Evolutionary conservation across 345 rosid genomes (phyloP).

Genomic region (Eucalyptus cladocalyx): DNA sequence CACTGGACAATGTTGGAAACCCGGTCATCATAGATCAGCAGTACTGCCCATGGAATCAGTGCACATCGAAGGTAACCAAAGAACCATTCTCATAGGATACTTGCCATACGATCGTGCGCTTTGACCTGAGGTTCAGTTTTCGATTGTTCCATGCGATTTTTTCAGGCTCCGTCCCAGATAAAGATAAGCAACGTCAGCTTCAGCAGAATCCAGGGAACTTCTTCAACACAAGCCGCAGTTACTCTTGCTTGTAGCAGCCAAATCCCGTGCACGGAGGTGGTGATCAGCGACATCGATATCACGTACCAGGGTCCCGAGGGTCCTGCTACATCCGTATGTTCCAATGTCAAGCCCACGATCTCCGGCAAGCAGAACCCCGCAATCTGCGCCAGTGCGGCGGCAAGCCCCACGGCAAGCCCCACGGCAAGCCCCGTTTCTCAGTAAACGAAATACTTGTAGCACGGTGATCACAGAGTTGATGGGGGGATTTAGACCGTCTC

Average conservation of each 20-base stretch:
- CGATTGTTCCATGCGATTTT: background rate
- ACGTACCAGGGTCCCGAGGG: background rate
- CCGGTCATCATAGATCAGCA: conserved; percentile 26
- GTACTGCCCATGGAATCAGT: conserved; percentile 16
- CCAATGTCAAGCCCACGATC: background rate
- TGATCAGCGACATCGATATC: background rate
- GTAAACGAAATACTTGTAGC: background rate
- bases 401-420: background rate
- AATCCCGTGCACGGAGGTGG: conserved; percentile 2
- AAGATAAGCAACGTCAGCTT: conserved; percentile 24
- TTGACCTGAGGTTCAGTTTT: background rate
- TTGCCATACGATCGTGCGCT: background rate
- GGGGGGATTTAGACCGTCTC: background rate
- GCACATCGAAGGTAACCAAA: background rate
- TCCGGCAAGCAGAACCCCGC: conserved; percentile 3
- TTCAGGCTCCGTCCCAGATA: background rate
- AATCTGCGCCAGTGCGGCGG: background rate
- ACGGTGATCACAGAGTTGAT: background rate
- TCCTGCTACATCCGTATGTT: background rate
- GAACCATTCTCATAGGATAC: background rate
- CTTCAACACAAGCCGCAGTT: conserved; percentile 21
- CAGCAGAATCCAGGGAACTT: conserved; percentile 32
- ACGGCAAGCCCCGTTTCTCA: background rate
- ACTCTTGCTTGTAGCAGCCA: conserved; percentile 32
- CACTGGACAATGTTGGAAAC: conserved; percentile 8